Evolutionary conservation across 345 rosid species (phyloP).

Genomic region (Kandelia obovata): DNA sequence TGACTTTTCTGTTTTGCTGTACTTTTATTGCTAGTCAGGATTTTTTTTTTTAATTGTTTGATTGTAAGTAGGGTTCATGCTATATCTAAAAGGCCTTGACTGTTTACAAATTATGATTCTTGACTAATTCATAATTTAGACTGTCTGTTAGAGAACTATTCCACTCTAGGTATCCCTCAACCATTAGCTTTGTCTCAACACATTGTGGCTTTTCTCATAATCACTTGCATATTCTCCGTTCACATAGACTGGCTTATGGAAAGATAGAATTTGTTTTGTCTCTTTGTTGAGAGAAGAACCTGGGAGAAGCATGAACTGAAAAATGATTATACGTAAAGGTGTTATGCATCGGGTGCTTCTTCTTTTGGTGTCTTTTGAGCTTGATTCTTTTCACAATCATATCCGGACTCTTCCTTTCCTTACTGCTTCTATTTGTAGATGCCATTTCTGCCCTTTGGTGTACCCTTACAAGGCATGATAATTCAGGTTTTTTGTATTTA

Average conservation of each 20-base stretch:
- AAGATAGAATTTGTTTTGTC: neutral
- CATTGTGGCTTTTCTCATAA: neutral
- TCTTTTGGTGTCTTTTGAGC: neutral
- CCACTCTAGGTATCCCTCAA: neutral
- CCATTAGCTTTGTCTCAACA: neutral
- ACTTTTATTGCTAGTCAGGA: neutral
- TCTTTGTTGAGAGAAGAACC: neutral
- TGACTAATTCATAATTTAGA: neutral
- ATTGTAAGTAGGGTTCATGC: neutral
- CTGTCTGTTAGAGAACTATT: neutral
- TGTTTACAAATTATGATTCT: neutral
- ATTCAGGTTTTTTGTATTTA: neutral
- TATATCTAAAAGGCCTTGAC: neutral
- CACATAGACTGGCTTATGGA: neutral
- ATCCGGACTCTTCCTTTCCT: neutral
- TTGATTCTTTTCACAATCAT: neutral
- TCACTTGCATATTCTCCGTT: neutral
- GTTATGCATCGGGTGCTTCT: neutral
- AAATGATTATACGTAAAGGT: neutral
- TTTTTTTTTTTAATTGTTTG: neutral
- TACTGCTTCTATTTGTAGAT: neutral
- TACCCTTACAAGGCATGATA: neutral
- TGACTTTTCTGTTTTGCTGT: neutral
- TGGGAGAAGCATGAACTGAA: neutral
- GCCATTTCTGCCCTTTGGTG: slow-evolving; percentile 3